These are phyloP conservation scores for Bryum argenteum DNA, from an alignment of 225 moss, liverwort and hornwort species.

Conservation along the genomic window DNA sequence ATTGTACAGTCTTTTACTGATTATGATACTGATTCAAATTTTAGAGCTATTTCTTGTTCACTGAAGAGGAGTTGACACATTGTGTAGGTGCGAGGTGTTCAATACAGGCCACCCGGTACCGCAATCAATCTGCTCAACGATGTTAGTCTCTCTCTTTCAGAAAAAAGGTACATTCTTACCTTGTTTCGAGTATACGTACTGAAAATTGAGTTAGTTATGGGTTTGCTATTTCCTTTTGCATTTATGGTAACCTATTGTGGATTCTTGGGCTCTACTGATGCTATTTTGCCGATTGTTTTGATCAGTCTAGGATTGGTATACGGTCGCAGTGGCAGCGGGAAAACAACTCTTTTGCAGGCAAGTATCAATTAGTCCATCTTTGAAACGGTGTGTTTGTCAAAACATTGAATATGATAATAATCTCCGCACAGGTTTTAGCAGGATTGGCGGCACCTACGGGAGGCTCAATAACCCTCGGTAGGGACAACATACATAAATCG, in stretches of 20 bases:
- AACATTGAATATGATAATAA: slow-evolving; percentile 20
- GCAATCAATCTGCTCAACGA: slow-evolving; percentile 73
- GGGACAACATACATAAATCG: slow-evolving; percentile 52
- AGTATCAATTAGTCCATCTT: slow-evolving; percentile 31
- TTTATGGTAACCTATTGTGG: slow-evolving; percentile 2
- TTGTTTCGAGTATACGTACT: slow-evolving; percentile 12
- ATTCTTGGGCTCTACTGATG: slow-evolving; percentile 12
- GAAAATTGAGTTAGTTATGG: not conserved
- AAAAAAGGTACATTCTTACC: slow-evolving; percentile 59
- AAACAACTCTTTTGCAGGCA: slow-evolving; percentile 92
- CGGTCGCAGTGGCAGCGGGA: slow-evolving; percentile 97
- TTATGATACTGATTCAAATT: not conserved
- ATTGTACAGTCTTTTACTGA: not conserved
- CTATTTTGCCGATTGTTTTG: slow-evolving; percentile 35
- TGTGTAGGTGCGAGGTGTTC: slow-evolving; percentile 74
- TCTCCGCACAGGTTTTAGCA: slow-evolving; percentile 69
- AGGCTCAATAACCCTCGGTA: slow-evolving; percentile 77
- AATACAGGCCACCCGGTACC: slow-evolving; percentile 88
- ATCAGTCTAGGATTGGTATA: slow-evolving; percentile 83
- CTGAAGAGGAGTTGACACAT: slow-evolving; percentile 16
- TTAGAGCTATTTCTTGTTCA: slow-evolving; percentile 18
- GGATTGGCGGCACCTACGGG: slow-evolving; percentile 83
- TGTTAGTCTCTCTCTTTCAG: slow-evolving; percentile 85
- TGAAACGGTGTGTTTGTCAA: slow-evolving; percentile 11
- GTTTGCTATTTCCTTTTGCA: slow-evolving; percentile 17